A percentile compares a stretch with the other conserved stretches of the same genome.
These are phyloP conservation scores for Alloascoidea hylecoeti DNA, from an alignment of 805 yeast genomes.

Conservation along the genomic window DNA sequence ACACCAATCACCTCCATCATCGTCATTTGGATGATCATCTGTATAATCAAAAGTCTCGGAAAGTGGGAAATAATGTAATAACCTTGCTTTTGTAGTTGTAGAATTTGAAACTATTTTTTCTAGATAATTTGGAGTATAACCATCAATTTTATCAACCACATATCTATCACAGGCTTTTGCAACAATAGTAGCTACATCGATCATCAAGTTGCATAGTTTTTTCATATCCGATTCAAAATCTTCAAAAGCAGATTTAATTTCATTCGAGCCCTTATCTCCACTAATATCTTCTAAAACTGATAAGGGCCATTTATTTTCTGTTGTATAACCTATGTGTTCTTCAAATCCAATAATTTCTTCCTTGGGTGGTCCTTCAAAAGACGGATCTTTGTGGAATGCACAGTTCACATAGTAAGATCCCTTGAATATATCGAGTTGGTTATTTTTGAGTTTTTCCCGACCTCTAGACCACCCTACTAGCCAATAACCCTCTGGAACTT, in stretches of 20 bases:
- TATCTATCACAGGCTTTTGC: constrained; percentile 41
- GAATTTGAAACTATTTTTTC: constrained; percentile 31
- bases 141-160: constrained; percentile 15
- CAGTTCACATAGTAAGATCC: constrained; percentile 50
- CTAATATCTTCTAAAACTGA: constrained; percentile 7
- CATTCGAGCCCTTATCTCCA: neutral
- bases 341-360: constrained; percentile 19
- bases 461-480: constrained; percentile 52
- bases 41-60: constrained; percentile 2
- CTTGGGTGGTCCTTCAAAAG: constrained; percentile 30
- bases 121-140: constrained; percentile 23
- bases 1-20: constrained; percentile 33
- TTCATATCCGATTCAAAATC: constrained; percentile 24
- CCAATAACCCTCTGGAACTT: constrained; percentile 34
- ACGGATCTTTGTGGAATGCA: constrained; percentile 30
- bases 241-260: constrained; percentile 16
- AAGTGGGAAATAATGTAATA: constrained; percentile 37
- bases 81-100: constrained; percentile 41
- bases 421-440: constrained; percentile 31
- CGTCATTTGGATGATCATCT: constrained; percentile 3
- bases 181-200: constrained; percentile 31
- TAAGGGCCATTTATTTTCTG: constrained; percentile 39
- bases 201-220: constrained; percentile 27
- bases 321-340: constrained; percentile 27
- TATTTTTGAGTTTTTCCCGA: constrained; percentile 30